These are phyloP conservation scores for Phyllosticta citriasiana DNA, from an alignment of 2,329 filamentous ascomycete genomes.

Conservation along the genomic window DNA sequence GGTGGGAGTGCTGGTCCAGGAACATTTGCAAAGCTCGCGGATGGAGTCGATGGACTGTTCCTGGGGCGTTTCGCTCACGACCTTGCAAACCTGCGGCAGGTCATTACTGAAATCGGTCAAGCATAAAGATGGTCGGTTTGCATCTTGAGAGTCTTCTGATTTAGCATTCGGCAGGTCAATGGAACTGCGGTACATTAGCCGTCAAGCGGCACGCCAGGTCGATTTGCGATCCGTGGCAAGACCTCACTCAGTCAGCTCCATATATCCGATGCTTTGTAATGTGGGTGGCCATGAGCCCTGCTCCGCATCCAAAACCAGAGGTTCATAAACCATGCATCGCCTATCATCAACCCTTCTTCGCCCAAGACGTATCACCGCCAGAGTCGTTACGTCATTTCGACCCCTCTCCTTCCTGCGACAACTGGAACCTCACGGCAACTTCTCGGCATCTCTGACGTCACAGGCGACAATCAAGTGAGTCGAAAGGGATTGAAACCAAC, in stretches of 20 bases:
- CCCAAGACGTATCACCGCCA: neutral
- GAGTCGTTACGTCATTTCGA: constrained; percentile 3
- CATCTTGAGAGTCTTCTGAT: neutral
- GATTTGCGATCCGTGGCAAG: neutral
- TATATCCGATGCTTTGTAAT: neutral
- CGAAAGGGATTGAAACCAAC: neutral
- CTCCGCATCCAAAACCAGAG: neutral
- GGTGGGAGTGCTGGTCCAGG: constrained; percentile 77
- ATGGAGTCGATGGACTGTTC: constrained; percentile 70
- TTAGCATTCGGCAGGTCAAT: neutral
- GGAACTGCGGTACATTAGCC: neutral
- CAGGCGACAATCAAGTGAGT: neutral
- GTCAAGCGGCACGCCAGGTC: neutral
- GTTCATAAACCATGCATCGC: neutral
- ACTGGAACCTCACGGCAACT: neutral
- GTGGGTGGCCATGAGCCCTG: neutral
- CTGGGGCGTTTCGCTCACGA: constrained; percentile 75
- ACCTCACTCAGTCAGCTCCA: neutral
- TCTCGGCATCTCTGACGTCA: neutral
- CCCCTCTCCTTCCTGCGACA: neutral
- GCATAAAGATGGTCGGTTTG: constrained; percentile 14
- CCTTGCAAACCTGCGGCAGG: constrained; percentile 58
- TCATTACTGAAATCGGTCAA: constrained; percentile 59
- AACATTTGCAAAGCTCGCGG: constrained; percentile 56
- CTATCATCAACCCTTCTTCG: neutral